phyloP scores from a whole-genome alignment of 2,329 filamentous ascomycete species.

The Pseudogymnoascus sp. region DNA sequence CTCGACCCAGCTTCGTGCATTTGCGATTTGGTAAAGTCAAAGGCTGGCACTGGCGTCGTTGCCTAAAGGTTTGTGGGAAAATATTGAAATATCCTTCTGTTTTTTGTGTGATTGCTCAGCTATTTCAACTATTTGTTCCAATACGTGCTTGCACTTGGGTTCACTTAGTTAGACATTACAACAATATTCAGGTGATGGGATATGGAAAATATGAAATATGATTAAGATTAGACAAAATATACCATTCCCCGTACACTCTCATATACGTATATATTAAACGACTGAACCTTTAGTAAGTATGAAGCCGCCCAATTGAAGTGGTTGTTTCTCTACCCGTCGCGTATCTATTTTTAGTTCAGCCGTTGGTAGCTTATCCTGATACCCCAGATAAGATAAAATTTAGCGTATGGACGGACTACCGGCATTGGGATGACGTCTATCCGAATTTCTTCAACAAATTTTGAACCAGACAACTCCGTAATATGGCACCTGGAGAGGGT shows the following conservation, averaged over 20 bases:
- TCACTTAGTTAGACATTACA: neutral
- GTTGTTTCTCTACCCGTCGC: neutral
- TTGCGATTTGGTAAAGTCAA: neutral
- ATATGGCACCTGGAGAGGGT: neutral
- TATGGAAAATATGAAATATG: neutral
- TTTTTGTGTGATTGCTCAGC: neutral
- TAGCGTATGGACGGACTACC: neutral
- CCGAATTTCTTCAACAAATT: neutral
- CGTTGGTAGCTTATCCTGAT: neutral
- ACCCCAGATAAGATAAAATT: slow-evolving; percentile 4
- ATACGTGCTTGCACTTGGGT: neutral
- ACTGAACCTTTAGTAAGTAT: neutral
- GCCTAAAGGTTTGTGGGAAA: neutral
- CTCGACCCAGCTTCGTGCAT: neutral
- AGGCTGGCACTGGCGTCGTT: neutral
- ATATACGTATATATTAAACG: neutral
- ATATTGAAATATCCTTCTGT: neutral
- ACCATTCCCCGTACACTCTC: too few relatives aligned
- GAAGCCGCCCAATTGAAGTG: neutral
- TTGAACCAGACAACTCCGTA: neutral
- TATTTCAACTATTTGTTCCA: neutral
- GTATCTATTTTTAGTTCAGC: neutral
- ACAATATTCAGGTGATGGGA: neutral
- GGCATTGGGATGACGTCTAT: neutral
- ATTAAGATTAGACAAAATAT: neutral